phyloP scores from a whole-genome alignment of 1,284 basidiomycete species.

The Melampsora americana region DNA sequence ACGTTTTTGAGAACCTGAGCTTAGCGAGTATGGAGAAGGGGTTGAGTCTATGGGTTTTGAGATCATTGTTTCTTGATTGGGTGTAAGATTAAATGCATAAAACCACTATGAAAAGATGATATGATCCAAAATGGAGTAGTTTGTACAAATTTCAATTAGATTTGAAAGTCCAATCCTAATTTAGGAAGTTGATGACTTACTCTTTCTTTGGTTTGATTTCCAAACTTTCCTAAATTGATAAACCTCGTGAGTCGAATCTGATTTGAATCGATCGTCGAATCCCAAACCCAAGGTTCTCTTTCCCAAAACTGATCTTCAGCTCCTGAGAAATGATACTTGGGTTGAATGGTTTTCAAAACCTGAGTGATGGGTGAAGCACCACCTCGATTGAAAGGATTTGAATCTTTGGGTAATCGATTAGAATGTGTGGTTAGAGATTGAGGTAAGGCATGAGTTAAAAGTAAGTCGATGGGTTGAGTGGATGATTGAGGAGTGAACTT shows the following conservation, averaged over 20 bases:
- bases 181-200: no score
- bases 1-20: constrained; percentile 14
- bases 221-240: constrained; percentile 36
- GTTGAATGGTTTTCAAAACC: constrained; percentile 16
- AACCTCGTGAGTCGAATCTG: constrained; percentile 22
- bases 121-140: no score
- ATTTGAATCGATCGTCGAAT: neutral
- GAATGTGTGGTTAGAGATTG: constrained; percentile 33
- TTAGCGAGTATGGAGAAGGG: constrained; percentile 63
- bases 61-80: constrained; percentile 54
- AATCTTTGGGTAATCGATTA: constrained; percentile 27
- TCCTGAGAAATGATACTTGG: constrained; percentile 35
- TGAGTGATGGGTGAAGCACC: constrained; percentile 36
- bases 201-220: constrained; percentile 69
- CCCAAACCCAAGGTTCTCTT: constrained; percentile 44
- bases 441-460: constrained; percentile 38
- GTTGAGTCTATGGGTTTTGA: constrained; percentile 66
- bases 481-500: constrained; percentile 13
- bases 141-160: no score
- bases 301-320: constrained; percentile 41
- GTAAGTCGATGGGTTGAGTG: constrained; percentile 29
- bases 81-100: constrained; percentile 69
- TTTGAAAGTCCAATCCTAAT: no score
- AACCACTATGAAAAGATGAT: no score
- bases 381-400: constrained; percentile 30